These are phyloP conservation scores for Stereocaulon alpinum DNA, from an alignment of 495 filamentous ascomycete species.

Conservation along the genomic window DNA sequence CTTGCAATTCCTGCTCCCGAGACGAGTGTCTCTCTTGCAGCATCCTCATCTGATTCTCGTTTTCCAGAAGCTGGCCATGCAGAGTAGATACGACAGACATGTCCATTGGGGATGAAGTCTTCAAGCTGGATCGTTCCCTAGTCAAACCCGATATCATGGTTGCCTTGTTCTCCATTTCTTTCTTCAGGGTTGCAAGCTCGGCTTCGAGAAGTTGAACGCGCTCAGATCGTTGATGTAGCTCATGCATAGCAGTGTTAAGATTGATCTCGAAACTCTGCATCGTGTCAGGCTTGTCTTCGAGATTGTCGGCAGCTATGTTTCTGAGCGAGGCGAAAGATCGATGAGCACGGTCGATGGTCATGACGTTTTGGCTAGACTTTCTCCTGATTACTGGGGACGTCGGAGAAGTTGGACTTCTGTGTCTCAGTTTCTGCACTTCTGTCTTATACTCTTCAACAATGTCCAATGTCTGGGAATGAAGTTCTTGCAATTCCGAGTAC, in stretches of 20 bases:
- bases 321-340: constrained; percentile 83
- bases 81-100: constrained; percentile 84
- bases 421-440: constrained; percentile 66
- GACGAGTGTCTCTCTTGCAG: constrained; percentile 61
- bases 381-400: constrained; percentile 70
- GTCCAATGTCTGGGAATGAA: constrained; percentile 71
- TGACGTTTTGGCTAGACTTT: constrained; percentile 86
- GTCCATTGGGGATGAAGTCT: constrained; percentile 73
- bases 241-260: constrained; percentile 84
- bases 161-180: constrained; percentile 93
- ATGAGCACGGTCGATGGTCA: constrained; percentile 83
- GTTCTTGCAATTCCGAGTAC: constrained; percentile 68
- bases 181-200: constrained; percentile 73
- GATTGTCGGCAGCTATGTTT: constrained; percentile 75
- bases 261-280: constrained; percentile 91
- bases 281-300: constrained; percentile 68
- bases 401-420: constrained; percentile 54
- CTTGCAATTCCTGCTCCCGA: constrained; percentile 62
- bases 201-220: constrained; percentile 80
- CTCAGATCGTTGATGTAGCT: constrained; percentile 77
- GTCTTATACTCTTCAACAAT: constrained; percentile 83
- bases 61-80: constrained; percentile 76
- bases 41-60: constrained; percentile 65
- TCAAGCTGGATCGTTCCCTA: constrained; percentile 80
- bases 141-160: constrained; percentile 90